Conservation (phyloP, 371 early-diverging fungal species). For the Choanephora cucurbitarum region DNA sequence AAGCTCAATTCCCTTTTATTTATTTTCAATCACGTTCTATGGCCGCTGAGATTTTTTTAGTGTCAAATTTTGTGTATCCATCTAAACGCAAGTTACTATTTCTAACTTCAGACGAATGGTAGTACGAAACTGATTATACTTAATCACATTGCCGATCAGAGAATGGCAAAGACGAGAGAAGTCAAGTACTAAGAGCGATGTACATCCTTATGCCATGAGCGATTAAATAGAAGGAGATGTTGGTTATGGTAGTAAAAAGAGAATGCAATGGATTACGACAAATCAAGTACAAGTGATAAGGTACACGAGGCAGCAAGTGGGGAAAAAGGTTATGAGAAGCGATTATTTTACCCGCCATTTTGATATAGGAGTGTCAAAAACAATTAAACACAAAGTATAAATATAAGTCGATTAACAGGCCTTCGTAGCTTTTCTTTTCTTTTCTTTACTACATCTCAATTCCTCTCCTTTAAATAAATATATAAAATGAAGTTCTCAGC, state of each 20-base stretch:
- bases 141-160: background rate
- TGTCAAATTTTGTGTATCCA: background rate
- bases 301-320: too few species aligned
- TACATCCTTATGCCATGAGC: background rate
- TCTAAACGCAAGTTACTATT: background rate
- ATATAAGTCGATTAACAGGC: background rate
- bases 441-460: background rate
- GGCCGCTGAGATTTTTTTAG: background rate
- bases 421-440: background rate
- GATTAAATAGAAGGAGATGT: background rate
- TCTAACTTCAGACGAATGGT: background rate
- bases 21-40: background rate
- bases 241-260: too few species aligned
- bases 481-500: constrained; percentile 21
- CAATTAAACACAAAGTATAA: background rate
- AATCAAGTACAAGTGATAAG: too few species aligned
- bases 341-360: constrained; percentile 1
- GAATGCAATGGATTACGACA: too few species aligned
- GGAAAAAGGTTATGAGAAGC: too few species aligned
- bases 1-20: constrained; percentile 1
- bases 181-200: background rate
- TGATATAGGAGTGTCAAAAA: background rate
- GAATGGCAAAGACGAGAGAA: background rate
- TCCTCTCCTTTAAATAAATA: background rate
- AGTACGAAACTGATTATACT: background rate